Evolutionary conservation across 768 basidiomycete genomes (phyloP).

Genomic region (Amanita jacksonii): DNA sequence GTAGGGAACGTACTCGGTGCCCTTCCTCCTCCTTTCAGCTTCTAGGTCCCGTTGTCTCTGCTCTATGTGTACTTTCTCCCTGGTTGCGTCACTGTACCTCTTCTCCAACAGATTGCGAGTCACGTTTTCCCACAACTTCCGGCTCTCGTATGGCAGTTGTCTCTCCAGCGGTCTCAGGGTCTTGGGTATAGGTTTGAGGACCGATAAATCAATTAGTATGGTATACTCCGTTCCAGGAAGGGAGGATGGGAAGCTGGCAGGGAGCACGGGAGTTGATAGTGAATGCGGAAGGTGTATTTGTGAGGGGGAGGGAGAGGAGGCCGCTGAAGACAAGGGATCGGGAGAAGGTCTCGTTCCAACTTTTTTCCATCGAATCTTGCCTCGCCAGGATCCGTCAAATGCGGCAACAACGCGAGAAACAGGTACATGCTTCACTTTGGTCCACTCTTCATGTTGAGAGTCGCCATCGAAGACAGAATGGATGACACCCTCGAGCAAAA

Average conservation of each 20-base stretch:
- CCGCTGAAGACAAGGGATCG: conserved; percentile 22
- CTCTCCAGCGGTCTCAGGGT: conserved; percentile 69
- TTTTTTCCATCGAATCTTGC: conserved; percentile 70
- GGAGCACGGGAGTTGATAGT: conserved; percentile 8
- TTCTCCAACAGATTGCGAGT: conserved; percentile 68
- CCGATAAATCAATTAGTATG: conserved; percentile 68
- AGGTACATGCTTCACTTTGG: conserved; percentile 87
- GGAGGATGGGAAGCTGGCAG: neutral
- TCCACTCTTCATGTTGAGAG: conserved; percentile 61
- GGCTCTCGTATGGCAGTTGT: conserved; percentile 75
- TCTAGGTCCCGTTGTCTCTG: conserved; percentile 88
- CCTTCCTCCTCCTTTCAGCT: conserved; percentile 76
- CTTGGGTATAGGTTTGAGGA: conserved; percentile 71
- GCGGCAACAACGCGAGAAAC: conserved; percentile 63
- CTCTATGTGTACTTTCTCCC: conserved; percentile 85
- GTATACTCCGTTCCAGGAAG: conserved; percentile 41
- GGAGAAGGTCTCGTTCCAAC: conserved; percentile 38
- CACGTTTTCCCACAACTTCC: conserved; percentile 81
- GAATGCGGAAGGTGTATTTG: conserved; percentile 30
- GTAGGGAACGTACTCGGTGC: conserved; percentile 65
- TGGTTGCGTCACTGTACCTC: conserved; percentile 87
- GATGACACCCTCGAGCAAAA: conserved; percentile 80
- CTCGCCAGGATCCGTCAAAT: conserved; percentile 86
- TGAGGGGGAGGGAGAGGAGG: conserved; percentile 38
- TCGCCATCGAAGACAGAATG: conserved; percentile 68